Percentiles rank a stretch among this genome's conserved stretches.
Conservation (phyloP, 495 filamentous ascomycete genomes). For the Viridothelium virens region DNA sequence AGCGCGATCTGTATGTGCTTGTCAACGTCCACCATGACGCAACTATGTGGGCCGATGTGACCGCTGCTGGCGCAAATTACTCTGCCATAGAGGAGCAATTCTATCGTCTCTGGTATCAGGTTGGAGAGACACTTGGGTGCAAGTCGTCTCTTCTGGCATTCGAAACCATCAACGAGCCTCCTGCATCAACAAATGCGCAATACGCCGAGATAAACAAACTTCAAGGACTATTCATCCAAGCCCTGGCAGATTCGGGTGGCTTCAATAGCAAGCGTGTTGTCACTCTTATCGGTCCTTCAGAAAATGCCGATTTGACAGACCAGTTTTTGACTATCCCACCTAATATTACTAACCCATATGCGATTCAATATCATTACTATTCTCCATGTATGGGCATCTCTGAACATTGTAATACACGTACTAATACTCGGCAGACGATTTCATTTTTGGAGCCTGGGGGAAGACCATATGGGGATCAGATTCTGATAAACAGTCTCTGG, state of each 20-base stretch:
- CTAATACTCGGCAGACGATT: slow-evolving; percentile 36
- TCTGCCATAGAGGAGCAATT: slow-evolving; percentile 51
- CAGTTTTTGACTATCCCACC: slow-evolving; percentile 46
- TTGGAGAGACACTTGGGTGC: slow-evolving; percentile 48
- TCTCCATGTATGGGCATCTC: slow-evolving; percentile 42
- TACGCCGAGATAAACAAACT: slow-evolving; percentile 47
- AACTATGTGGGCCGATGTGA: slow-evolving; percentile 54
- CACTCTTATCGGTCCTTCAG: slow-evolving; percentile 46
- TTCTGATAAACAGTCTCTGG: slow-evolving; percentile 44
- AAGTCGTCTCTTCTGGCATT: slow-evolving; percentile 50
- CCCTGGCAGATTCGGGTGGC: slow-evolving; percentile 48
- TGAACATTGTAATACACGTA: slow-evolving; percentile 23
- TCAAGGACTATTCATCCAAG: slow-evolving; percentile 51
- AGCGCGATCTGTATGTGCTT: slow-evolving; percentile 45
- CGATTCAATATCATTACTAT: slow-evolving; percentile 58
- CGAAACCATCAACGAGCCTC: slow-evolving; percentile 55
- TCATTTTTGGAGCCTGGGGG: slow-evolving; percentile 49
- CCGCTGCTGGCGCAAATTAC: slow-evolving; percentile 40
- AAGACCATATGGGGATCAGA: slow-evolving; percentile 55
- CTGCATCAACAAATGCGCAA: slow-evolving; percentile 45
- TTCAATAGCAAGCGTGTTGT: slow-evolving; percentile 51
- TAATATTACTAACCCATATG: slow-evolving; percentile 46
- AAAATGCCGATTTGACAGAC: slow-evolving; percentile 47
- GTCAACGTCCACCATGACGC: slow-evolving; percentile 57
- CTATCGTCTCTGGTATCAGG: slow-evolving; percentile 51